Base-by-base conservation (phyloP, 805 yeast species). In the Saccharomycopsis javanensis region DNA sequence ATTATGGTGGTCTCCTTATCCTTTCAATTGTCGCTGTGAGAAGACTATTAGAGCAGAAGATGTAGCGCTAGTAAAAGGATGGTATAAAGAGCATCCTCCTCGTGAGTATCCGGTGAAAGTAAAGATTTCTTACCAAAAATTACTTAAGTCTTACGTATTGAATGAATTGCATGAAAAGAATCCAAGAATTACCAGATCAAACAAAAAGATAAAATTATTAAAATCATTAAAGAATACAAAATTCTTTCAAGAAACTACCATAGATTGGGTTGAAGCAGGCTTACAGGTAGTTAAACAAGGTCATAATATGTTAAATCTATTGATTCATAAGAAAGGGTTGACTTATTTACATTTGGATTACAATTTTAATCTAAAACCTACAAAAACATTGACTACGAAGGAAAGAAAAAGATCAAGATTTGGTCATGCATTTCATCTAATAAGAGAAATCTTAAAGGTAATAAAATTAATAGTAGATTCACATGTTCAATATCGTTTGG, bases 221-320 rank as follows among this genome's bases (percentile, higher is more conserved):
- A 81, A 80, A 60, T 76, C 82, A 31, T 76, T 94, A 62, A 81
- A 82, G 58, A 75, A 78, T 51, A 94, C 99, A 0, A 91, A 88
- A 65, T 94, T 81, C 68, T 94, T 94, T 70, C 96, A 89, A 66
- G 85, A 87, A 64, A 92, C 99, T 0, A 78, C 91, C 0, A 83
- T 94, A 53, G 99, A 94, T 69, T 94, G 99, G 99, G 94, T 92
- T 2, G 99, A 94, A 69, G 99, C 98, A 1, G 99, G 97, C 30
- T 73, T 94, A 57, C 98, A 94, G 71, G 82, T 94, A 2, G 87
- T 96, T 66, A 79, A 82, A 38, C 99, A 94, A 70, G 99, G 99
- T 2, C 88, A 85, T 69, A 92, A 89, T 64, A 91, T 92, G 96
- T 76, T 94, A 51, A 91, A 90, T 68, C 72, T 94, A 35, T 74